Percentiles rank a stretch among this genome's conserved stretches.
These are phyloP conservation scores for Stemphylium vesicarium DNA, from an alignment of 2,329 filamentous ascomycete species.

Conservation along the genomic window DNA sequence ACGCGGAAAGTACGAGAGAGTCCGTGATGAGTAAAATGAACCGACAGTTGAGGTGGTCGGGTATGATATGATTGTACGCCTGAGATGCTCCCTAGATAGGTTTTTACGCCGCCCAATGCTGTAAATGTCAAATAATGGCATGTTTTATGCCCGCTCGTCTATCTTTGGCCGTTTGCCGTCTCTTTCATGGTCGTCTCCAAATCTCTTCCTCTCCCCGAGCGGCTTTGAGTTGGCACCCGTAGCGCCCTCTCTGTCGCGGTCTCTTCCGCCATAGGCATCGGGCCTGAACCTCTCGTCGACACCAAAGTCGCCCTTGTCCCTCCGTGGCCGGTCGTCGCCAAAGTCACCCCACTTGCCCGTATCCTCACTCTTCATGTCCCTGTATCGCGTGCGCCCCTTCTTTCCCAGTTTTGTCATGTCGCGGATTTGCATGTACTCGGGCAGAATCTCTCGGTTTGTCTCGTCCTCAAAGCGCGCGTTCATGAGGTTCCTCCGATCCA, in stretches of 20 bases:
- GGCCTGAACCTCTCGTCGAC: slow-evolving; percentile 72
- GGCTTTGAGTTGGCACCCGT: slow-evolving; percentile 75
- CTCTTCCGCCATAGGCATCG: slow-evolving; percentile 58
- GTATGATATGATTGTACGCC: slow-evolving; percentile 9
- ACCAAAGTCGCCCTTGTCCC: slow-evolving; percentile 51
- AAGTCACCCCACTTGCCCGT: slow-evolving; percentile 83
- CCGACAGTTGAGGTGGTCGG: background rate
- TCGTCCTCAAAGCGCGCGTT: slow-evolving; percentile 86
- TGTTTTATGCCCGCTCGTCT: slow-evolving; percentile 36
- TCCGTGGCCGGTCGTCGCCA: slow-evolving; percentile 55
- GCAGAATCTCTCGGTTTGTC: slow-evolving; percentile 79
- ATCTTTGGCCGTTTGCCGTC: slow-evolving; percentile 55
- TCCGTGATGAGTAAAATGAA: slow-evolving; percentile 18
- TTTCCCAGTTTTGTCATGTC: slow-evolving; percentile 94
- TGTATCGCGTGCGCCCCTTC: slow-evolving; percentile 90
- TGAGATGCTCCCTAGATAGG: slow-evolving; percentile 9
- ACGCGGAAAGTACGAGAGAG: slow-evolving; percentile 26
- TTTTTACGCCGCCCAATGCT: slow-evolving; percentile 20
- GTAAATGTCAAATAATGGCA: background rate
- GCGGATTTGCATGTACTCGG: slow-evolving; percentile 88
- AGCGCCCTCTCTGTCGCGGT: slow-evolving; percentile 53
- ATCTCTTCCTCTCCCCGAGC: slow-evolving; percentile 66
- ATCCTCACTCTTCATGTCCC: slow-evolving; percentile 86
- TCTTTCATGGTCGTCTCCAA: slow-evolving; percentile 48
- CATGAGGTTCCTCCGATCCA: slow-evolving; percentile 85